Percentiles rank a stretch among this genome's conserved stretches.
These are phyloP conservation scores for Syncephalastrum monosporum DNA, from an alignment of 371 early-diverging fungal genomes.

Conservation along the genomic window DNA sequence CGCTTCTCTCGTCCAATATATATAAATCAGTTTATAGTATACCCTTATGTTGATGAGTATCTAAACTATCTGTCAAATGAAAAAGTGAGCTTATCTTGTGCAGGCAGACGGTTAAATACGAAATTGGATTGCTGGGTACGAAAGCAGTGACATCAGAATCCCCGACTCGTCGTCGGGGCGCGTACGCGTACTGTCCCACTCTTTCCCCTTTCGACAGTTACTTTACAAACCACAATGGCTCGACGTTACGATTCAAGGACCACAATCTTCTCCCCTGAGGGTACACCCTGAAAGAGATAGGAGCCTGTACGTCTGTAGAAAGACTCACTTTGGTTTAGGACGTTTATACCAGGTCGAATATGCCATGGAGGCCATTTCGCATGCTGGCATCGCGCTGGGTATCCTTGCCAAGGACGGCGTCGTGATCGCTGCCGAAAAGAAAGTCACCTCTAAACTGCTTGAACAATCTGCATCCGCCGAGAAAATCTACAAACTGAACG, in stretches of 20 bases:
- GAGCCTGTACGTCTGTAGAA: neutral
- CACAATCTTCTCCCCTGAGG: constrained; percentile 98
- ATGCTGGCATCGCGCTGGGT: constrained; percentile 97
- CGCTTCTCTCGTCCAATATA: no score
- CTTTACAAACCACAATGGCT: constrained; percentile 60
- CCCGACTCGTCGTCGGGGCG: neutral
- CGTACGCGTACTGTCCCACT: constrained; percentile 2
- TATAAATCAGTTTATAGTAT: no score
- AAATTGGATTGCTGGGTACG: no score
- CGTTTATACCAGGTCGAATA: constrained; percentile 99
- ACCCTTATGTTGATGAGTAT: no score
- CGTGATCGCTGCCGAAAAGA: constrained; percentile 97
- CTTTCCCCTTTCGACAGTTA: constrained; percentile 3
- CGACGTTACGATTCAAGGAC: constrained; percentile 97
- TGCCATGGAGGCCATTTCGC: constrained; percentile 99
- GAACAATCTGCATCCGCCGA: constrained; percentile 85
- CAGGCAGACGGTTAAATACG: no score
- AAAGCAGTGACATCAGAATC: no score
- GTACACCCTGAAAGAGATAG: constrained; percentile 44
- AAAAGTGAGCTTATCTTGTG: no score
- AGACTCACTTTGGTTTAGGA: neutral
- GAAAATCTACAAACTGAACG: constrained; percentile 96
- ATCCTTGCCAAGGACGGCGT: constrained; percentile 93
- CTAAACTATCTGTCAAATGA: no score
- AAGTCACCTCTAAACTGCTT: constrained; percentile 89